Base-by-base conservation (phyloP, 2,329 filamentous ascomycete species). In the Scytalidium sp. region DNA sequence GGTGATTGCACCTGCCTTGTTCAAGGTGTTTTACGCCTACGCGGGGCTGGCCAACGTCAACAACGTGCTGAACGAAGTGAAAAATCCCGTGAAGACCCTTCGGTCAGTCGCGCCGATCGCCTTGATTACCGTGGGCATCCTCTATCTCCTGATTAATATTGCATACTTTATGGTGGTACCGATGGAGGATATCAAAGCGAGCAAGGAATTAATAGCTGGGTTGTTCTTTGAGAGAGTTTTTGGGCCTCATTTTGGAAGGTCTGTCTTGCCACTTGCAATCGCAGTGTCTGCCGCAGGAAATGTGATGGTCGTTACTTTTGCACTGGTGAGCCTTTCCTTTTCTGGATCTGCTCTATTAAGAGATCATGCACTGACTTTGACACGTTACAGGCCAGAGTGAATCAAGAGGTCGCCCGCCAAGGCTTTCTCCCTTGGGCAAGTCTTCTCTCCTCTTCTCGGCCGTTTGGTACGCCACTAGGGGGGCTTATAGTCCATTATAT, bases 131-230 rank as follows among this genome's bases (percentile, higher is more conserved):
- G 75, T 80, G n/a, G 74, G 75, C 2, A 60, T 79, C 29, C 62
- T 81, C 0, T 84, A 84, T 62, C 72, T 83, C 62, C 67, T 81
- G 39, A 72, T 75, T 60, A 83, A 82, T 60, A 70, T 82, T 40
- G 79, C 80, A n/a, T 83, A 83, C 63, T 81, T 83, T 52, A 74
- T 78, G 3, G 79, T 78, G 7, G 76, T 83, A 0, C 75, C 79
- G 15, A 75, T 76, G 47, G 72, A 78, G 2, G 75, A 81, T 47
- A 78, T 84, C 50, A 68, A 75, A n/a, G 65, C 68, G 1, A 78
- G 78, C 1, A 79, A 78, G 21, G 73, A 75, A 32, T 73, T 80
- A 3, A 74, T 81, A 3, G 80, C 80, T 0, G 79, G 75, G 0
- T 69, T 74, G 1, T 82, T 84, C 60, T 83, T 84, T 65, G 71